Evolutionary conservation across 192 early-diverging fungal genomes (phyloP).

Genomic region (Entomortierella chlamydospora): DNA sequence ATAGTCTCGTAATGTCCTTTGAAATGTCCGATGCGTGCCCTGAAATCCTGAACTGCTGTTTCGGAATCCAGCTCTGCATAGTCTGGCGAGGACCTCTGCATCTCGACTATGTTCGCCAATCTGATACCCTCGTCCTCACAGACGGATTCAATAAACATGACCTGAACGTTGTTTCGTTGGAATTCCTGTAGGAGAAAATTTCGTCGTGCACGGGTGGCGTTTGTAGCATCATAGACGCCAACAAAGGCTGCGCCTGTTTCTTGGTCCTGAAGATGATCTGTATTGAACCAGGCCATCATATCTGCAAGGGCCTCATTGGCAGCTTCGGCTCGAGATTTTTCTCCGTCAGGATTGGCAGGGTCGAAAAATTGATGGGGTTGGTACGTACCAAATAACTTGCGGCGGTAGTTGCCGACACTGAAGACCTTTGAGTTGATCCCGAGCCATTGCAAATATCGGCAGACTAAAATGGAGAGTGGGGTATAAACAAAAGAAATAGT

Average conservation of each 20-base stretch:
- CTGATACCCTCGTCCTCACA: conserved; percentile 91
- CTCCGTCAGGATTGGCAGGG: conserved; percentile 79
- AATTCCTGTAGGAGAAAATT: conserved; percentile 77
- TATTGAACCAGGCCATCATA: conserved; percentile 91
- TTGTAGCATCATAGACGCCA: conserved; percentile 97
- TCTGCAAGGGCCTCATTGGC: conserved; percentile 86
- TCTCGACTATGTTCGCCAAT: conserved; percentile 84
- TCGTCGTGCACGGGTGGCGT: conserved; percentile 87
- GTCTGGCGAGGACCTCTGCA: conserved; percentile 94
- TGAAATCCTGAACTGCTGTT: conserved; percentile 90
- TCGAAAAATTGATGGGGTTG: conserved; percentile 92
- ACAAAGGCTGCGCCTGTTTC: conserved; percentile 65
- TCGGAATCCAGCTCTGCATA: conserved; percentile 89
- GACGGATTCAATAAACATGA: conserved; percentile 96
- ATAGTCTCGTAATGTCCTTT: conserved; percentile 91
- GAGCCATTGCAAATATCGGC: conserved; percentile 96
- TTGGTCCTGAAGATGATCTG: conserved; percentile 56
- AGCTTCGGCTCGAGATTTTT: conserved; percentile 77
- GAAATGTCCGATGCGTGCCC: conserved; percentile 91
- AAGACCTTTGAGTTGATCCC: conserved; percentile 94
- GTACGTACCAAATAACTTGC: conserved; percentile 84
- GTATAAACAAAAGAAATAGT: too few relatives aligned
- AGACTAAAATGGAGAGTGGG: conserved; percentile 61
- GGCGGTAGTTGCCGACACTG: conserved; percentile 98
- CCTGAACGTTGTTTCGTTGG: conserved; percentile 78